phyloP scores from a whole-genome alignment of 805 yeast species.

The Hanseniaspora guilliermondii region DNA sequence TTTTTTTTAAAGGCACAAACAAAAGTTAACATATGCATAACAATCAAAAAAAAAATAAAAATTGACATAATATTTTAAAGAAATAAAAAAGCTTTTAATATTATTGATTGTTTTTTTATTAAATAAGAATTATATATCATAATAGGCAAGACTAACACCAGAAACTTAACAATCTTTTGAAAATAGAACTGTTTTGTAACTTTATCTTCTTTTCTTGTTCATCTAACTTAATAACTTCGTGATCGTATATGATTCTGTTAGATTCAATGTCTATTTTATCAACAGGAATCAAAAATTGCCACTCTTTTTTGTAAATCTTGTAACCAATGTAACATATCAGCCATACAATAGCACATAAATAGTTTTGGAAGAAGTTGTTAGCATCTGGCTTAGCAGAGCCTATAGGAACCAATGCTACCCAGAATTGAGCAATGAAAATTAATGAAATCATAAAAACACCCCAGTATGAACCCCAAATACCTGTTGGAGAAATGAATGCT shows the following conservation, averaged over 20 bases:
- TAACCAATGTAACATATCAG: constrained; percentile 34
- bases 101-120: not conserved
- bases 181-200: constrained; percentile 22
- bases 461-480: constrained; percentile 38
- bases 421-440: constrained; percentile 46
- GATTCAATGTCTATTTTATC: constrained; percentile 23
- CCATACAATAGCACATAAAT: constrained; percentile 37
- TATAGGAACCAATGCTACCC: constrained; percentile 52
- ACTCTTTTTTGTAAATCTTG: constrained; percentile 36
- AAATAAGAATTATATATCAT: not conserved
- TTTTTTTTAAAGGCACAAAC: too few species aligned
- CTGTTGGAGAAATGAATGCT: constrained; percentile 39
- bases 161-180: constrained; percentile 22
- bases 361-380: constrained; percentile 33
- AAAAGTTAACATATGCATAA: too few species aligned
- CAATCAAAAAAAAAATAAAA: too few species aligned
- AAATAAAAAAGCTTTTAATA: not conserved
- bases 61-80: not conserved
- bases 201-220: constrained; percentile 24
- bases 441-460: constrained; percentile 38
- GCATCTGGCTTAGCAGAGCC: constrained; percentile 31
- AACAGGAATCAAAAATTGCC: constrained; percentile 27
- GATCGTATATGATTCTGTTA: constrained; percentile 27
- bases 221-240: constrained; percentile 27
- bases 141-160: constrained; percentile 21